These are phyloP conservation scores for Gymnopus androsaceus DNA, from an alignment of 1,284 basidiomycete genomes.

Conservation along the genomic window DNA sequence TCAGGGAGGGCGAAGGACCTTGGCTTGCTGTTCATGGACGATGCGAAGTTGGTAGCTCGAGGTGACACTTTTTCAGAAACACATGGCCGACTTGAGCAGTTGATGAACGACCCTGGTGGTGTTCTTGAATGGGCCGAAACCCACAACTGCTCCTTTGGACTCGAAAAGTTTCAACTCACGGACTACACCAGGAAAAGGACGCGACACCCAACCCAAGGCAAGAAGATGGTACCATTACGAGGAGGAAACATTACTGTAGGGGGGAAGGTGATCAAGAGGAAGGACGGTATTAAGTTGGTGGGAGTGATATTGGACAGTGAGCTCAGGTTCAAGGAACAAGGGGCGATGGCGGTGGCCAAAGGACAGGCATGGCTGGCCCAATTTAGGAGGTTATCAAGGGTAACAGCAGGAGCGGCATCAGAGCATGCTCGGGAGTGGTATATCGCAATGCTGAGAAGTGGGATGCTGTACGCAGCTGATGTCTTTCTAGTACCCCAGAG, in stretches of 20 bases:
- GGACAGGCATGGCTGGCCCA: constrained; percentile 2
- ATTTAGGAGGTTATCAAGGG: too few relatives aligned
- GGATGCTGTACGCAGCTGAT: too few relatives aligned
- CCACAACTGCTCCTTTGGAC: constrained; percentile 8
- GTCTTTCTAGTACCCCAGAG: too few relatives aligned
- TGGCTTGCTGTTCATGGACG: constrained; percentile 5
- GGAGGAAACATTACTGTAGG: background rate
- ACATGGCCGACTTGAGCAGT: background rate
- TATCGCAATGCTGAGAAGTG: too few relatives aligned
- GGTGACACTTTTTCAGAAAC: background rate
- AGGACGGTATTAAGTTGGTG: background rate
- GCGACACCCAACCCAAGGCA: background rate
- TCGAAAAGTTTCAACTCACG: constrained; percentile 3
- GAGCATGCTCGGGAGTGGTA: too few relatives aligned
- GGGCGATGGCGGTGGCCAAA: constrained; percentile 6
- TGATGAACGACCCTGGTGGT: background rate
- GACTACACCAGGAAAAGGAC: background rate
- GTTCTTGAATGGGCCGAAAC: background rate
- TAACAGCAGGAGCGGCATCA: too few relatives aligned
- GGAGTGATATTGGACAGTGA: background rate
- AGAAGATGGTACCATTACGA: background rate
- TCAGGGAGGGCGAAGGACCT: background rate
- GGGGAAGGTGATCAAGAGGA: background rate
- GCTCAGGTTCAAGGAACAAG: background rate
- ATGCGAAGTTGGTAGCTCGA: background rate